Evolutionary conservation across 768 basidiomycete species (phyloP).

Genomic region (Gymnopilus junonius): DNA sequence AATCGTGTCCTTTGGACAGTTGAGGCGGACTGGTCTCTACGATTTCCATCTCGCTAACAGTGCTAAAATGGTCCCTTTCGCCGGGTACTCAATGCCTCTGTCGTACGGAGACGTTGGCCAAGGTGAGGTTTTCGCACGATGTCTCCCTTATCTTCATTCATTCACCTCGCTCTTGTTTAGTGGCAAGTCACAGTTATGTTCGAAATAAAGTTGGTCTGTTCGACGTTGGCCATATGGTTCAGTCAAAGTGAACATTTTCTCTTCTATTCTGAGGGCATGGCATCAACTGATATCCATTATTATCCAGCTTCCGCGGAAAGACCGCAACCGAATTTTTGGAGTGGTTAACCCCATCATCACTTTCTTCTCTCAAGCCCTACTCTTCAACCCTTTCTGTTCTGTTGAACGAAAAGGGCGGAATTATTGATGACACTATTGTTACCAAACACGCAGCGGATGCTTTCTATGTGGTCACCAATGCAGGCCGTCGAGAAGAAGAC

Average conservation of each 20-base stretch:
- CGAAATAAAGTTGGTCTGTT: slow-evolving; percentile 83
- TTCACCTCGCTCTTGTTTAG: slow-evolving; percentile 45
- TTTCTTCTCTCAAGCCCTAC: slow-evolving; percentile 66
- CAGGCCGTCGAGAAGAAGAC: slow-evolving; percentile 83
- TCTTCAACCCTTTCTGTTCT: slow-evolving; percentile 87
- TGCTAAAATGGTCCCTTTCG: slow-evolving; percentile 97
- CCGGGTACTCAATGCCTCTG: slow-evolving; percentile 94
- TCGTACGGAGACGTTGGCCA: slow-evolving; percentile 83
- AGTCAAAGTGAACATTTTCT: slow-evolving; percentile 65
- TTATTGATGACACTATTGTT: slow-evolving; percentile 95
- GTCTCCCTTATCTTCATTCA: background rate
- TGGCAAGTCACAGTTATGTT: slow-evolving; percentile 90
- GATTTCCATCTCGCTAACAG: slow-evolving; percentile 85
- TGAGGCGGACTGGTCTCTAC: slow-evolving; percentile 78
- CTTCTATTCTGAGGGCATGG: background rate
- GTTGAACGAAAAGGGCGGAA: slow-evolving; percentile 90
- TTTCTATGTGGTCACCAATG: slow-evolving; percentile 97
- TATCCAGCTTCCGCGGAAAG: slow-evolving; percentile 77
- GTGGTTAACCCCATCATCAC: slow-evolving; percentile 87
- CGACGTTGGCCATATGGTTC: slow-evolving; percentile 99
- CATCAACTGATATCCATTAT: slow-evolving; percentile 7
- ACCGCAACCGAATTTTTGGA: slow-evolving; percentile 83
- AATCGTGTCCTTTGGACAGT: slow-evolving; percentile 27
- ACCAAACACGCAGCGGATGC: slow-evolving; percentile 80
- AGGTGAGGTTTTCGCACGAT: slow-evolving; percentile 45